Base-by-base conservation (phyloP, 225 moss, liverwort and hornwort species). In the Bryoerythrophyllum caledonicum region DNA sequence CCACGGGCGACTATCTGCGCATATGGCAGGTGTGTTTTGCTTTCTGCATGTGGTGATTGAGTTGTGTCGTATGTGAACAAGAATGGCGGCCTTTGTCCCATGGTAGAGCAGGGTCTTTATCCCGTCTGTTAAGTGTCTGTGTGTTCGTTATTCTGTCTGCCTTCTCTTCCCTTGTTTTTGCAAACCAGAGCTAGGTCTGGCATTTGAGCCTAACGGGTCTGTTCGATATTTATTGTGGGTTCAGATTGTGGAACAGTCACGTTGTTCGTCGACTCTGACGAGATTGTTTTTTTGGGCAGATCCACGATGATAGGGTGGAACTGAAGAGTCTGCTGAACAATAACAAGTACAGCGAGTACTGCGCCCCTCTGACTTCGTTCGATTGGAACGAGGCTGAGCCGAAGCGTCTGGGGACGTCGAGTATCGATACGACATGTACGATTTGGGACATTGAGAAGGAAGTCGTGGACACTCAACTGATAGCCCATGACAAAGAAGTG, bases 401-500 rank as follows among this genome's bases (percentile, higher is more conserved):
- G 16, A 91, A 86, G 80, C 87, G 94, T 57, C 63, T 94, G 74
- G 94, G 94, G 60, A 94, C 94, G 12, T 92, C 90, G 48, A 94
- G 94, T 65, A 94, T 94, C 51, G 94, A 94, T 63, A 94, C 94
- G 27, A 94, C 94, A 16, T 94, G 94, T 76, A 94, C 94, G 20
- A 94, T 94, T 51, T 94, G 94, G 94, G 94, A 94, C 69, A 92
- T 94, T 23, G 94, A 94, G 83, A 92, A 88, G 75, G 92, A 89
- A 74, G 83, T 89, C 35, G 94, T 92, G 65, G 94, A 94, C 63
- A 90, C 92, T 14, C 94, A 94, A 60, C 83, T 94, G 61, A 94
- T 94, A 73, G 91, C 92, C 23, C 92, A 94, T 53, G 94, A 94
- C 85, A 92, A 92, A 71, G 94, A 87, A 71, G 94, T 94, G 20